Base-by-base conservation (phyloP, 495 filamentous ascomycete genomes). In the Pyronema domesticum region DNA sequence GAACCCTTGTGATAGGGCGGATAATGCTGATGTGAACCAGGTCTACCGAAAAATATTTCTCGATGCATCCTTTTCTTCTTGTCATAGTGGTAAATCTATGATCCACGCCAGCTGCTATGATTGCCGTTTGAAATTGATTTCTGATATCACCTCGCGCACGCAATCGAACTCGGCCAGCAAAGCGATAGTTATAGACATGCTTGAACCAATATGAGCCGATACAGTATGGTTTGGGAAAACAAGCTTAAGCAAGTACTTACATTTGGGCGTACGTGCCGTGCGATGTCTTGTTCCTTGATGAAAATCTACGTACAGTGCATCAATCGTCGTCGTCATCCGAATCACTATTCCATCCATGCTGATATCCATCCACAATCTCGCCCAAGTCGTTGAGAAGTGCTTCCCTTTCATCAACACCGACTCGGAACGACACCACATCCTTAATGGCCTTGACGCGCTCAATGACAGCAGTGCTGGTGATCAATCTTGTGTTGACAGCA, bases 271-370 rank as follows among this genome's bases (percentile, higher is more conserved):
- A 13, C 1, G 6, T 42, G 15, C 39, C 6, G 39, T 6, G 3
- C 39, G 39, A 17, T 42, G 39, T 42, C 39, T 42, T 13, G 39
- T 7, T 42, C 39, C 39, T 42, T 13, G 7, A 13, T 42, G 39
- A 42, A 42, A 42, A 42, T 42, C 39, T 17, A 13, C 7, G 39
- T 17, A 17, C 15, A 42, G 39, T 42, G 39, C 13, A 34, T 53
- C 37, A 53, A 30, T 89, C 88, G 58, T 88, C 83, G 37, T 83
- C 86, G 9, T 80, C 80, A 46, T 94, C 87, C 46, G 79, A 83
- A 53, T 80, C 88, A 68, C 84, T 89, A 37, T 80, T 77, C 86
- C 87, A 96, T 0, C 87, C 89, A 49, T 89, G 85, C 61, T 86
- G 80, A 63, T 94, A 96, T 55, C 80, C 81, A 63, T 94, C 89